Conservation (phyloP, 2,329 filamentous ascomycete species). For the Apiospora phragmitis region DNA sequence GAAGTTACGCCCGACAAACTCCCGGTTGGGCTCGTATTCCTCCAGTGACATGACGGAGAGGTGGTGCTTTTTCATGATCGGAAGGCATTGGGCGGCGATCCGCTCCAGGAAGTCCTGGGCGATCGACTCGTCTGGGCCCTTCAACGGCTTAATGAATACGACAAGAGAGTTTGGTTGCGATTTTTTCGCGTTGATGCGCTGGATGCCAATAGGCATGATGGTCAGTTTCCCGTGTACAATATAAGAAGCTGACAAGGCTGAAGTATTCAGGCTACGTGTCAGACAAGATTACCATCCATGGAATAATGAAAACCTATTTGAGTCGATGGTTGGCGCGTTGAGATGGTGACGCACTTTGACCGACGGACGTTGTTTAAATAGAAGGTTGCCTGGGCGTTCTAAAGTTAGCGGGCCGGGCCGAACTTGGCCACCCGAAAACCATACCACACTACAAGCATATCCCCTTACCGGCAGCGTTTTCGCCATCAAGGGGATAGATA, state of each 20-base stretch:
- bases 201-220: conserved; percentile 74
- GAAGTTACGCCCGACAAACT: conserved; percentile 88
- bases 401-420: neutral
- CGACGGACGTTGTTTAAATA: neutral
- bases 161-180: conserved; percentile 77
- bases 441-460: neutral
- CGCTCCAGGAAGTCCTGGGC: conserved; percentile 73
- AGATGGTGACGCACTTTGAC: neutral
- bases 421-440: neutral
- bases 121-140: conserved; percentile 60
- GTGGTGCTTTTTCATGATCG: conserved; percentile 68
- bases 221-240: neutral
- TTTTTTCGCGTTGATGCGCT: conserved; percentile 74
- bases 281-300: neutral
- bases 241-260: neutral
- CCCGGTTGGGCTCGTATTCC: conserved; percentile 77
- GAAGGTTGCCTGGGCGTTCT: neutral
- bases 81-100: conserved; percentile 78
- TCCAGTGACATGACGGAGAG: conserved; percentile 71
- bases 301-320: neutral
- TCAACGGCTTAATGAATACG: conserved; percentile 81
- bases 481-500: too few relatives aligned
- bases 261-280: neutral
- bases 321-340: neutral
- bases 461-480: too few relatives aligned